Evolutionary conservation across 345 rosid genomes (phyloP).

Genomic region (Melastoma malabathricum): DNA sequence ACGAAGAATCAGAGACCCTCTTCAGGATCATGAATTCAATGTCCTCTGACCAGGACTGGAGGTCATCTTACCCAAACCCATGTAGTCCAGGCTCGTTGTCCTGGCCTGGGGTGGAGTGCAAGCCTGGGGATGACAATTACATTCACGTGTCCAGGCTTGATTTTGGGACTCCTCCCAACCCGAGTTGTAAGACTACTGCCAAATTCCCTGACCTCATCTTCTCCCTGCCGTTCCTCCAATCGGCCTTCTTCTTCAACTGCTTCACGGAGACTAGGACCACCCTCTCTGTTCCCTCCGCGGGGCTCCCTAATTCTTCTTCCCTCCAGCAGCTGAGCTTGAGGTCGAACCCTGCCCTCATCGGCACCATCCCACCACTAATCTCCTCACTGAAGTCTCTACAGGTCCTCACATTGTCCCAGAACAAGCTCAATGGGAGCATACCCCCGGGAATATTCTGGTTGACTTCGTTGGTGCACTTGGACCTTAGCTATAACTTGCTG

Average conservation of each 20-base stretch:
- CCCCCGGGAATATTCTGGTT: constrained; percentile 31
- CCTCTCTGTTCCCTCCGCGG: constrained; percentile 25
- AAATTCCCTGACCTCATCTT: constrained; percentile 48
- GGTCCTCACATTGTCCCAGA: constrained; percentile 72
- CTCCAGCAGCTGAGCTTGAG: constrained; percentile 72
- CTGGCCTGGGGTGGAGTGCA: constrained; percentile 81
- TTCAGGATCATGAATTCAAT: constrained; percentile 77
- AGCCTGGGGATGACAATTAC: constrained; percentile 39
- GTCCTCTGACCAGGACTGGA: constrained; percentile 67
- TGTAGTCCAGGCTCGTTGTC: constrained; percentile 41
- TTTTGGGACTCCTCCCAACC: constrained; percentile 59
- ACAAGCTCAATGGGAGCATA: constrained; percentile 46
- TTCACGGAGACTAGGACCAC: constrained; percentile 47
- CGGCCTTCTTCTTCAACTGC: constrained; percentile 66
- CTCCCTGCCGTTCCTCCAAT: constrained; percentile 51
- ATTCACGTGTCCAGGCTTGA: constrained; percentile 72
- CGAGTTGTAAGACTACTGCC: constrained; percentile 51
- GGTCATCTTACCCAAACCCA: constrained; percentile 54
- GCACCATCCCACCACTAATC: constrained; percentile 57
- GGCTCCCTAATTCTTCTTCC: constrained; percentile 36
- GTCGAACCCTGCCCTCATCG: constrained; percentile 67
- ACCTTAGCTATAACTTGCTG: constrained; percentile 64
- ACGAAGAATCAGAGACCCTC: constrained; percentile 50
- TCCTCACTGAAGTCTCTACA: constrained; percentile 49
- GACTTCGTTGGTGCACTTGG: constrained; percentile 46